A percentile compares a stretch with the other conserved stretches of the same genome.
Evolutionary conservation across 805 yeast species (phyloP).

Genomic region (Saturnispora silvae): DNA sequence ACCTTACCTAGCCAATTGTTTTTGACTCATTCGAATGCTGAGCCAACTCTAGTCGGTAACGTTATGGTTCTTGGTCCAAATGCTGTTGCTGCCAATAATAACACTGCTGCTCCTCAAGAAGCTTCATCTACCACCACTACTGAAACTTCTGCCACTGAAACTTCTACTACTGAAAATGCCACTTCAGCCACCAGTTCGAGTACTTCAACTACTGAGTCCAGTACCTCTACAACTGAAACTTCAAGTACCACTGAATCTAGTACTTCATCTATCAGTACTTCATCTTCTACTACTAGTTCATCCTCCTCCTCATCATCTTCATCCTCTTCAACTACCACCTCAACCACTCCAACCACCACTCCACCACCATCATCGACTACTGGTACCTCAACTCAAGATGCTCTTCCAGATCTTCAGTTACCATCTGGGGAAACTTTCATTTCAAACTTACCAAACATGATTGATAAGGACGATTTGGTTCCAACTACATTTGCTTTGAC

Average conservation of each 20-base stretch:
- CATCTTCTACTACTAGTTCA: not conserved
- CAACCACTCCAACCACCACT: not conserved
- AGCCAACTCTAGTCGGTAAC: slow-evolving; percentile 18
- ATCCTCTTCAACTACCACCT: not conserved
- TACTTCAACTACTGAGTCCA: not conserved
- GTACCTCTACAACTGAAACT: not conserved
- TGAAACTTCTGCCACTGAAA: slow-evolving; percentile 6
- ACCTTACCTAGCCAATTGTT: slow-evolving; percentile 17
- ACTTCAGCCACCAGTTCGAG: slow-evolving; percentile 5
- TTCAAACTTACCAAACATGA: slow-evolving; percentile 3
- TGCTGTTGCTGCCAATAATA: not conserved
- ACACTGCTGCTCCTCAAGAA: slow-evolving; percentile 7
- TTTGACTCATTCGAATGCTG: slow-evolving; percentile 35
- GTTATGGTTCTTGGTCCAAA: slow-evolving; percentile 2
- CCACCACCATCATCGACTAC: slow-evolving; percentile 7
- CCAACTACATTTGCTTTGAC: slow-evolving; percentile 13
- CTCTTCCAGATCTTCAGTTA: too few relatives aligned
- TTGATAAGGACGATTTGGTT: slow-evolving; percentile 5
- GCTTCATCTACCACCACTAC: slow-evolving; percentile 4
- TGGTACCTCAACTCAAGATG: too few relatives aligned
- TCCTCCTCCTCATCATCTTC: not conserved
- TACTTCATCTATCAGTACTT: too few relatives aligned
- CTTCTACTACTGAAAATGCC: slow-evolving; percentile 6
- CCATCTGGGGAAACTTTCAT: slow-evolving; percentile 11
- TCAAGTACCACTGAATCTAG: not conserved